Base-by-base conservation (phyloP, 225 moss, liverwort and hornwort species). In the Bryoerythrophyllum caledonicum region DNA sequence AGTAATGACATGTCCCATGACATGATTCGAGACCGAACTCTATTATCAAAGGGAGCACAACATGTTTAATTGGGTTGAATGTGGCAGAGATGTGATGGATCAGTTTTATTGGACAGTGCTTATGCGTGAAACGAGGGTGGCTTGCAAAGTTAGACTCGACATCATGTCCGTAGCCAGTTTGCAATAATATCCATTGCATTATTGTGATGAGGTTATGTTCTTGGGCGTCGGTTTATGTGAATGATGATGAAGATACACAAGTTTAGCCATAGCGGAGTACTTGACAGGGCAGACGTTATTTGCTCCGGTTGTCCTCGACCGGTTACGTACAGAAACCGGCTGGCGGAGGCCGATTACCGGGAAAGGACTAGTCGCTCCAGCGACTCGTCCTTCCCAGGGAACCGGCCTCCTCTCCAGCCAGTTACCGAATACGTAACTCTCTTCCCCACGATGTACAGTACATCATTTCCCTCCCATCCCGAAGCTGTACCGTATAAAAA, bases 61-160 rank as follows among this genome's bases (percentile, higher is more conserved):
- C 28, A 9, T 48, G 13, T 64, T 23, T 14, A 7, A n/a, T n/a
- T 20, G 30, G 27, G 30, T 60, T 53, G 68, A 7, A 25, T 25
- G 16, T 20, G 51, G 63, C 82, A 91, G 91, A 89, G 91, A 60
- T 91, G 91, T 46, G 91, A 91, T 21, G 91, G 54, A 0, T 86
- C 85, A 1, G 25, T 89, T 32, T 19, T 91, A 44, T 70, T 91
- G 59, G 89, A 73, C 63, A 24, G 3, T 2, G 4, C 24, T 24
- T 10, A 25, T 35, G 61, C 8, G 19, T 35, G 48, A 17, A 48
- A 19, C 6, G 19, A 48, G 16, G 48, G 48, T 49, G 4, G 68
- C 20, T 51, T 12, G 43, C 2, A 27, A 23, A 54, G 19, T 8
- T 8, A 24, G 24, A 30, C 7, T 28, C 2, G 12, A 59, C 27